These are phyloP conservation scores for Tylopilus vinaceipallidus DNA, from an alignment of 768 basidiomycete genomes.

Conservation along the genomic window DNA sequence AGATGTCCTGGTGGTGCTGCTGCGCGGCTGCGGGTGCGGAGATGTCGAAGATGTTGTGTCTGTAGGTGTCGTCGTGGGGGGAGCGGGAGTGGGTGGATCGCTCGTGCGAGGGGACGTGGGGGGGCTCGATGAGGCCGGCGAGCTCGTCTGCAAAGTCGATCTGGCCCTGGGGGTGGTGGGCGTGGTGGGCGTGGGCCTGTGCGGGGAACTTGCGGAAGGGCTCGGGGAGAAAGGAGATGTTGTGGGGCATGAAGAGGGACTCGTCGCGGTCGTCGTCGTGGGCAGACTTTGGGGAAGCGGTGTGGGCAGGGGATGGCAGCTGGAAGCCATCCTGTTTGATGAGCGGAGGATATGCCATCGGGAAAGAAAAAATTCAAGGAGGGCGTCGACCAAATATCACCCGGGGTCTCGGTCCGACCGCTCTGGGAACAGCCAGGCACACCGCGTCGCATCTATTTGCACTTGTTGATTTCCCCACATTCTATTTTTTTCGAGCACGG, in stretches of 20 bases:
- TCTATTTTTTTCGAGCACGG: conserved; percentile 16
- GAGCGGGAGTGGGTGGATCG: conserved; percentile 43
- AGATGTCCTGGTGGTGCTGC: conserved; percentile 30
- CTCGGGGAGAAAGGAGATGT: conserved; percentile 48
- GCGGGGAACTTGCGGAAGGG: conserved; percentile 52
- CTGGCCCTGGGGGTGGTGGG: conserved; percentile 10
- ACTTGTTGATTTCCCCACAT: conserved; percentile 22
- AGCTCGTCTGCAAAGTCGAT: conserved; percentile 73
- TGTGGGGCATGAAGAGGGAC: conserved; percentile 45
- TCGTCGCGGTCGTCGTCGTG: conserved; percentile 29
- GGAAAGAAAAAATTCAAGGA: background rate
- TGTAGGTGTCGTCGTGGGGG: conserved; percentile 41
- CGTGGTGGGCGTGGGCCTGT: conserved; percentile 15
- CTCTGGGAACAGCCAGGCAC: conserved; percentile 31
- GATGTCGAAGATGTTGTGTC: conserved; percentile 65
- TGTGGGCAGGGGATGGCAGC: conserved; percentile 45
- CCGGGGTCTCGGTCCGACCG: conserved; percentile 33
- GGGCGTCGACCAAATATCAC: conserved; percentile 13
- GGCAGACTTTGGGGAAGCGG: conserved; percentile 28
- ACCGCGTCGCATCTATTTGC: conserved; percentile 6
- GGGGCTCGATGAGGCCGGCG: conserved; percentile 50
- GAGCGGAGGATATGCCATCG: conserved; percentile 31
- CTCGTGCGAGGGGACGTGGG: conserved; percentile 36
- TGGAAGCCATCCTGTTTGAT: conserved; percentile 77
- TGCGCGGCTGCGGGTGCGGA: conserved; percentile 43